A percentile compares a stretch with the other conserved stretches of the same genome.
Evolutionary conservation across 2,329 filamentous ascomycete species (phyloP).

Genomic region (Ramichloridium luteum): DNA sequence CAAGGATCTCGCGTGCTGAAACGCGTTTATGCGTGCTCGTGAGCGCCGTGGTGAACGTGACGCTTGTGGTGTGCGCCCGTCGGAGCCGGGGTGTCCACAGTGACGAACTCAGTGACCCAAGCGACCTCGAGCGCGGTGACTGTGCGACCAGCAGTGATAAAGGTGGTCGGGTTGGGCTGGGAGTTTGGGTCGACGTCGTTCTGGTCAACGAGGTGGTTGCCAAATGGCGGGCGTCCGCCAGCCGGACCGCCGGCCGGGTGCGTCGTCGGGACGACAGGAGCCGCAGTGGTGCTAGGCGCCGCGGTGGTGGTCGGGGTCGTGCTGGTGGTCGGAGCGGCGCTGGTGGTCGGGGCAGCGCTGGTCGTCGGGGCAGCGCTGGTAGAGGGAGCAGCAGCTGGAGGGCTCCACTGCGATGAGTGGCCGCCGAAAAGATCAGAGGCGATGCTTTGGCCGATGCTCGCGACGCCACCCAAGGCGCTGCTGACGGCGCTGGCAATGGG

Average conservation of each 20-base stretch:
- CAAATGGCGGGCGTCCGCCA: too few species aligned
- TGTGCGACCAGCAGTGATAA: slow-evolving; percentile 4
- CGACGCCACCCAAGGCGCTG: slow-evolving; percentile 4
- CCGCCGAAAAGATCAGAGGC: slow-evolving; percentile 7
- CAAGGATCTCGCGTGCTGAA: slow-evolving; percentile 2
- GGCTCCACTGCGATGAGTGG: too few species aligned
- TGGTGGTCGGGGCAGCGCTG: slow-evolving; percentile 7
- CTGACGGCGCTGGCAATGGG: too few species aligned
- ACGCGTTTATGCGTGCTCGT: slow-evolving; percentile 12
- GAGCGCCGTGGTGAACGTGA: slow-evolving; percentile 20
- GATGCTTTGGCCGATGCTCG: slow-evolving; percentile 5
- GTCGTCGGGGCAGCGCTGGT: slow-evolving; percentile 6
- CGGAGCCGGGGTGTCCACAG: slow-evolving; percentile 12
- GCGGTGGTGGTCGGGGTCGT: slow-evolving; percentile 10
- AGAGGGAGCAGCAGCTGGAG: slow-evolving; percentile 1
- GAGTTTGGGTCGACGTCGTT: not conserved
- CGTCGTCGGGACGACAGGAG: too few species aligned
- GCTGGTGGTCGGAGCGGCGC: slow-evolving; percentile 12
- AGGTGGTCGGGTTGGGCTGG: not conserved
- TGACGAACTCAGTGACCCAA: slow-evolving; percentile 18
- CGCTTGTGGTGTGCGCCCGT: slow-evolving; percentile 10
- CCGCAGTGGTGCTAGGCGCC: slow-evolving; percentile 7
- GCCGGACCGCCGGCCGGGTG: too few species aligned
- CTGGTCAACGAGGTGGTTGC: too few species aligned
- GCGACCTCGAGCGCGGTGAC: slow-evolving; percentile 21